Evolutionary conservation across 495 filamentous ascomycete genomes (phyloP).

Genomic region (Aspergillus cavernicola): DNA sequence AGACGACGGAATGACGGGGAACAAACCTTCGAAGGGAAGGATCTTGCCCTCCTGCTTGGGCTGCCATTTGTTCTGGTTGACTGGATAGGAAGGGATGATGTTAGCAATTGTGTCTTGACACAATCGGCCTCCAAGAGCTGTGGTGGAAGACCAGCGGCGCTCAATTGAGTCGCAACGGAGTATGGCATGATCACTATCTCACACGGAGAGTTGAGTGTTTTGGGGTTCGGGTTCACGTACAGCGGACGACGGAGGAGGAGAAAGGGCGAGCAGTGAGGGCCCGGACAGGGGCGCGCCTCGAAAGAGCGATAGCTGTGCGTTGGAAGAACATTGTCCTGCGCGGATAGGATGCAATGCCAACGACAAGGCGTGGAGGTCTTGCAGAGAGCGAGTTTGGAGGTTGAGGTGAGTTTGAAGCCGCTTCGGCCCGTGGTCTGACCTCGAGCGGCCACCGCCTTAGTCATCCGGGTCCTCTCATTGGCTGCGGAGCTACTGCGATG

Average conservation of each 20-base stretch:
- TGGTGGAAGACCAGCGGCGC: neutral
- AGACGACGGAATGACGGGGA: conserved; percentile 3
- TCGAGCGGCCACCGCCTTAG: conserved; percentile 23
- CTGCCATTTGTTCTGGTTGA: conserved; percentile 35
- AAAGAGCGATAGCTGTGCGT: conserved; percentile 69
- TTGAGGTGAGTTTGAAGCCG: conserved; percentile 48
- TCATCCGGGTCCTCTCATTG: conserved; percentile 35
- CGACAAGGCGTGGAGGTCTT: conserved; percentile 21
- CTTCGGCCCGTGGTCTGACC: conserved; percentile 36
- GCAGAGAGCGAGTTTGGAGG: conserved; percentile 37
- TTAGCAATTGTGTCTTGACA: conserved; percentile 25
- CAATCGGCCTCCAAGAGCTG: neutral
- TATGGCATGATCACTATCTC: conserved; percentile 18
- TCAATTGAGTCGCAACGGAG: conserved; percentile 23
- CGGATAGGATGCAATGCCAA: conserved; percentile 20
- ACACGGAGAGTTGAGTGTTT: conserved; percentile 24
- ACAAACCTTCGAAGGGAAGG: conserved; percentile 45
- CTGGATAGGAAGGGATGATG: conserved; percentile 25
- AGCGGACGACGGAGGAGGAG: conserved; percentile 45
- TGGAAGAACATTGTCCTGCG: conserved; percentile 72
- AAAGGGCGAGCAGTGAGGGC: conserved; percentile 50
- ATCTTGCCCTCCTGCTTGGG: conserved; percentile 41
- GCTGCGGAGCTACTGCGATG: conserved; percentile 26
- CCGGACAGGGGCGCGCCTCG: conserved; percentile 63
- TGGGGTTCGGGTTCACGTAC: conserved; percentile 35